phyloP scores from a whole-genome alignment of 2,329 filamentous ascomycete species.

The Diaporthe sp. region DNA sequence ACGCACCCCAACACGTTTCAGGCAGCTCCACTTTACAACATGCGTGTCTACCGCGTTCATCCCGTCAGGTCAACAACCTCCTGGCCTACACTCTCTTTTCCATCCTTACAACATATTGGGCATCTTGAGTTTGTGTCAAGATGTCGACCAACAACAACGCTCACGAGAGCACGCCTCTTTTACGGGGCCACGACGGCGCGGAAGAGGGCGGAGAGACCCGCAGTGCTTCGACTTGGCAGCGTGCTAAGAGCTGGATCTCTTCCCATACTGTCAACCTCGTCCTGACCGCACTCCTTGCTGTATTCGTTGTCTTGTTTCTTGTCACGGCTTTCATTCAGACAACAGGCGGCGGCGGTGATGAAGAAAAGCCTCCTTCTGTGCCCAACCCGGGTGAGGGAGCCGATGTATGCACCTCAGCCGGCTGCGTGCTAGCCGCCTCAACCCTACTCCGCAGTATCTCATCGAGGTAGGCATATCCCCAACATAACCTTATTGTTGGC shows the following conservation, averaged over 20 bases:
- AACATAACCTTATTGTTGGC: not conserved
- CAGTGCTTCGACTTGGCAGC: not conserved
- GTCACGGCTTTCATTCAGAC: constrained; percentile 1
- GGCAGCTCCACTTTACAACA: constrained; percentile 27
- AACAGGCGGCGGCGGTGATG: not conserved
- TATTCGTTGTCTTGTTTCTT: constrained; percentile 34
- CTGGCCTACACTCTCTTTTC: not conserved
- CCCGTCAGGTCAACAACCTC: constrained; percentile 16
- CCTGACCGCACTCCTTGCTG: constrained; percentile 23
- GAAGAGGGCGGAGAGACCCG: not conserved
- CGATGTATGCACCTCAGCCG: constrained; percentile 37
- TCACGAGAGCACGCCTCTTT: constrained; percentile 37
- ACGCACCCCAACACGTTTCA: constrained; percentile 9
- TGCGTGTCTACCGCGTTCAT: not conserved
- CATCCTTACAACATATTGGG: not conserved
- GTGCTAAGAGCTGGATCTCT: constrained; percentile 30
- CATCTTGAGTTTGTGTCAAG: not conserved
- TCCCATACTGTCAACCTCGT: constrained; percentile 32
- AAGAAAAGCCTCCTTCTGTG: not conserved
- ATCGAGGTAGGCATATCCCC: constrained; percentile 24
- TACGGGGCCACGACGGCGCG: constrained; percentile 32
- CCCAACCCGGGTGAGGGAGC: constrained; percentile 1
- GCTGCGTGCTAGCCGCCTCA: constrained; percentile 38
- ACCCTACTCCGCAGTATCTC: constrained; percentile 39
- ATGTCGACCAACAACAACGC: constrained; percentile 16